phyloP scores from a whole-genome alignment of 2,329 filamentous ascomycete genomes.

The Phoma sp. region DNA sequence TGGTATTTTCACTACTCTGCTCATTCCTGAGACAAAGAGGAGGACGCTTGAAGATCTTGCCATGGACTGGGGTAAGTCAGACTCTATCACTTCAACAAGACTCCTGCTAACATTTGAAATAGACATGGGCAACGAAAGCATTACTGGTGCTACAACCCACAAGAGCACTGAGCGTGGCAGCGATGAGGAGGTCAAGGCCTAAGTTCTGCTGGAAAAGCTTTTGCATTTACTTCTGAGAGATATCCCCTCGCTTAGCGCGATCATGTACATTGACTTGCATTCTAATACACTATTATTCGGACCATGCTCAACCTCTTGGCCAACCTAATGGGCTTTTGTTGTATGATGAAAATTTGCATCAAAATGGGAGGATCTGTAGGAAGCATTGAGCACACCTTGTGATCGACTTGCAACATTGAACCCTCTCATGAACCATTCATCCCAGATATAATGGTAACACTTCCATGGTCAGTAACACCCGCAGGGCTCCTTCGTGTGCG shows the following conservation, averaged over 20 bases:
- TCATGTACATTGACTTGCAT: slow-evolving; percentile 6
- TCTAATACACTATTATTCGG: neutral
- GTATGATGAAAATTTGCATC: no score
- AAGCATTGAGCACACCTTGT: no score
- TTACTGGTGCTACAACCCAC: slow-evolving; percentile 32
- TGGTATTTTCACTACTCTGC: slow-evolving; percentile 69
- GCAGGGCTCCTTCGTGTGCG: no score
- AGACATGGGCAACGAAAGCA: slow-evolving; percentile 40
- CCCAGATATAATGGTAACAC: no score
- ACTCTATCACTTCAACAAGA: no score
- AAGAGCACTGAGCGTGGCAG: slow-evolving; percentile 30
- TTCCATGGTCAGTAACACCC: no score
- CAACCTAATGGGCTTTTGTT: no score
- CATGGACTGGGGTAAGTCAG: slow-evolving; percentile 32
- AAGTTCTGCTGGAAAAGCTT: neutral
- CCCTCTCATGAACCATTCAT: no score
- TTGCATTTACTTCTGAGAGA: slow-evolving; percentile 3
- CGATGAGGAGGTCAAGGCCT: slow-evolving; percentile 27
- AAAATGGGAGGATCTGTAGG: no score
- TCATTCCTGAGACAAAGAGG: slow-evolving; percentile 79
- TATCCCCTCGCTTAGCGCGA: slow-evolving; percentile 8
- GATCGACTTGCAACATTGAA: no score
- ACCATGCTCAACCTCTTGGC: no score
- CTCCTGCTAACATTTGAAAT: neutral
- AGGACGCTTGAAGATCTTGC: slow-evolving; percentile 75